These are phyloP conservation scores for Xerocomellus intermedius DNA, from an alignment of 768 basidiomycete species.

Conservation along the genomic window DNA sequence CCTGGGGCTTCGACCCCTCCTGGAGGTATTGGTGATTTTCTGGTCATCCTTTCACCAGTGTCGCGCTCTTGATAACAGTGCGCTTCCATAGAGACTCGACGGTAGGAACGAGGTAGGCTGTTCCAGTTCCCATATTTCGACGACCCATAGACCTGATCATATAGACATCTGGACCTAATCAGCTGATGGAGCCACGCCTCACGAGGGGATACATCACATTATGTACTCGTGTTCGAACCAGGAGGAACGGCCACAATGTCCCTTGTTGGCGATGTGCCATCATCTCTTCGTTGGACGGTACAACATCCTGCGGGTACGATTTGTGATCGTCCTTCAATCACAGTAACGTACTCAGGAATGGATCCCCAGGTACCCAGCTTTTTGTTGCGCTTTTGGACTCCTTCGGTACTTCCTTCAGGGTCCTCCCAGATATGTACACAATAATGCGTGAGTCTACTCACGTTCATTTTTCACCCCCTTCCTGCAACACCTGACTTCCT, in stretches of 20 bases:
- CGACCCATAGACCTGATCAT: neutral
- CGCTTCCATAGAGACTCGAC: constrained; percentile 1
- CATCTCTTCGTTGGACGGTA: constrained; percentile 37
- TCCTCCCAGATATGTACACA: constrained; percentile 34
- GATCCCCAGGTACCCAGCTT: constrained; percentile 39
- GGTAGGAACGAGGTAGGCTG: constrained; percentile 5
- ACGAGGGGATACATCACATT: constrained; percentile 33
- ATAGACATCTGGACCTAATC: neutral
- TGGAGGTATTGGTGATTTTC: neutral
- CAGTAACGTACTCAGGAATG: neutral
- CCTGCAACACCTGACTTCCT: neutral
- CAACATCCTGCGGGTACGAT: constrained; percentile 41
- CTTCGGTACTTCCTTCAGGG: constrained; percentile 41
- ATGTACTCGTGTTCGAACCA: constrained; percentile 41
- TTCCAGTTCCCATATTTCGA: neutral
- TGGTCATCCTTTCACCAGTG: constrained; percentile 1
- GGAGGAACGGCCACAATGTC: constrained; percentile 36
- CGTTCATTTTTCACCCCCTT: neutral
- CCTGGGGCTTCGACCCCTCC: constrained; percentile 1
- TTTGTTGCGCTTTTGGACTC: constrained; percentile 46
- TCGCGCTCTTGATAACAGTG: neutral
- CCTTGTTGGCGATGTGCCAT: constrained; percentile 34
- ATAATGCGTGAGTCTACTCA: constrained; percentile 34
- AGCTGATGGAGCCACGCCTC: constrained; percentile 1
- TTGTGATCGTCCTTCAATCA: neutral